Evolutionary conservation across 2,329 filamentous ascomycete species (phyloP).

Genomic region (Hypoxylon sp.): DNA sequence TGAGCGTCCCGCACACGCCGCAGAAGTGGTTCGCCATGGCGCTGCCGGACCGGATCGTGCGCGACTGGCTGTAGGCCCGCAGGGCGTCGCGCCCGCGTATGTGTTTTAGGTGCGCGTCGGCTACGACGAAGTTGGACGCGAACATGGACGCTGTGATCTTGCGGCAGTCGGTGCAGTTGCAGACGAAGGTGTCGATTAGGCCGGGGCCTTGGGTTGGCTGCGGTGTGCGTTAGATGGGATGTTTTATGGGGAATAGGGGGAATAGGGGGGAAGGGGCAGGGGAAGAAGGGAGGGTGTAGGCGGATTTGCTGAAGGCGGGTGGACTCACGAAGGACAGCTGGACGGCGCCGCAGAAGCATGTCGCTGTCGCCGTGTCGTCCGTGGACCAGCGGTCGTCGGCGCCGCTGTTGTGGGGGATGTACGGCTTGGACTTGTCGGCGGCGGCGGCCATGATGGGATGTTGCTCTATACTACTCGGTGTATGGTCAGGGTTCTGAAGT

Average conservation of each 20-base stretch:
- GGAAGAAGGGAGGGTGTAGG: neutral
- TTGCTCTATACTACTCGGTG: neutral
- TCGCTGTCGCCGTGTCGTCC: slow-evolving; percentile 64
- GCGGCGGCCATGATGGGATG: slow-evolving; percentile 22
- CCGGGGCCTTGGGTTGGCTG: slow-evolving; percentile 61
- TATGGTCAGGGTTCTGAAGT: neutral
- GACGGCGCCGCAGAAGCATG: slow-evolving; percentile 69
- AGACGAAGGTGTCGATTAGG: slow-evolving; percentile 65
- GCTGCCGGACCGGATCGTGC: slow-evolving; percentile 61
- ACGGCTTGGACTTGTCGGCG: slow-evolving; percentile 40
- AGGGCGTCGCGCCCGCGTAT: slow-evolving; percentile 65
- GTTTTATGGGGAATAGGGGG: neutral
- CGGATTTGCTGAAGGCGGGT: neutral
- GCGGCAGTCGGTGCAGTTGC: slow-evolving; percentile 71
- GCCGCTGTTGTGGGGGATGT: slow-evolving; percentile 55
- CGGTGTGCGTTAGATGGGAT: neutral
- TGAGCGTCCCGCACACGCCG: slow-evolving; percentile 67
- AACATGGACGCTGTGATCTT: slow-evolving; percentile 74
- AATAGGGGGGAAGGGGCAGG: neutral
- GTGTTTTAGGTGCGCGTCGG: slow-evolving; percentile 60
- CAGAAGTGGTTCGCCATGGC: slow-evolving; percentile 74
- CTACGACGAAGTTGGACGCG: slow-evolving; percentile 68
- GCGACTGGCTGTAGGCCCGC: slow-evolving; percentile 58
- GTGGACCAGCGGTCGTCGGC: slow-evolving; percentile 60
- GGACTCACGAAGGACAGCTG: slow-evolving; percentile 65